phyloP scores from a whole-genome alignment of 176 grass and related monocot species.

The Oryza longistaminata region DNA sequence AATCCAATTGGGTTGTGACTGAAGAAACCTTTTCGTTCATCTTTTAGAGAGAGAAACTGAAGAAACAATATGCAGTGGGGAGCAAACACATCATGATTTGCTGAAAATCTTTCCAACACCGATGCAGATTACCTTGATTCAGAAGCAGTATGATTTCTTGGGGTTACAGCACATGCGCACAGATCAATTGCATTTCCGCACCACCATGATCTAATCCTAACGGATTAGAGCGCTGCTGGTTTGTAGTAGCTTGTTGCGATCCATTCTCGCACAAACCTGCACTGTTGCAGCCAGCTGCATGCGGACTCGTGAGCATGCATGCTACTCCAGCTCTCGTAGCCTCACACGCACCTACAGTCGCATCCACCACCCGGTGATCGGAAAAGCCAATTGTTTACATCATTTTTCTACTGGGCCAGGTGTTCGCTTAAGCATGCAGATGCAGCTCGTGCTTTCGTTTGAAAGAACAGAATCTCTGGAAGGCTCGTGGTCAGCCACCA shows the following conservation, averaged over 20 bases:
- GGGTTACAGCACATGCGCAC: neutral
- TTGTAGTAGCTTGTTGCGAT: slow-evolving; percentile 20
- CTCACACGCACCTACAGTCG: slow-evolving; percentile 27
- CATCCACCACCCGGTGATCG: slow-evolving; percentile 15
- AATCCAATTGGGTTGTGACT: neutral
- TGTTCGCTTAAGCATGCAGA: slow-evolving; percentile 13
- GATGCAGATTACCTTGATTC: neutral
- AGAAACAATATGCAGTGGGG: neutral
- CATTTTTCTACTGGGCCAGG: slow-evolving; percentile 18
- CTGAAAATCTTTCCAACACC: neutral
- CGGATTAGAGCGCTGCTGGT: neutral
- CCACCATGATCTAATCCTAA: neutral
- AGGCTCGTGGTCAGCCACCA: slow-evolving; percentile 38
- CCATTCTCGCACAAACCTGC: slow-evolving; percentile 19
- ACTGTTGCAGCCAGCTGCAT: slow-evolving; percentile 1
- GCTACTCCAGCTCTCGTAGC: neutral
- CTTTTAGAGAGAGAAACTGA: no score
- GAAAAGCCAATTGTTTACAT: slow-evolving; percentile 1
- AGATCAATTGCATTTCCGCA: neutral
- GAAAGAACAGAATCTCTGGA: slow-evolving; percentile 17
- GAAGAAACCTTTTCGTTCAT: no score
- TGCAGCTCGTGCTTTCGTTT: neutral
- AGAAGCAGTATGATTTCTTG: neutral
- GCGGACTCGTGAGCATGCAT: neutral
- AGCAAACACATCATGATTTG: neutral